These are phyloP conservation scores for Dorcoceras hygrometricum DNA, from an alignment of 257 asterid species.

Conservation along the genomic window DNA sequence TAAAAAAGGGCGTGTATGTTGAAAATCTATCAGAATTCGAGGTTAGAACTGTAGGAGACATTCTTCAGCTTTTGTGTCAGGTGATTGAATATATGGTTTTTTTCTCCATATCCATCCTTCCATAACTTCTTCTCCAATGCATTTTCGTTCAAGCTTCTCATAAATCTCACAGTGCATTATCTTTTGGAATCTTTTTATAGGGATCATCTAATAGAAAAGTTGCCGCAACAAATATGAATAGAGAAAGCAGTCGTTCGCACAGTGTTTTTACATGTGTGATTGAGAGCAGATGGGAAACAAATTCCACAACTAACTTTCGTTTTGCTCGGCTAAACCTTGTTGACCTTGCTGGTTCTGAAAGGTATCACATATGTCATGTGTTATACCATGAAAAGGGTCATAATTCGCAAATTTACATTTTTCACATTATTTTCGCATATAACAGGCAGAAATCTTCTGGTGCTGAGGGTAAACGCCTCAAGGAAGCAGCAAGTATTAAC, in stretches of 20 bases:
- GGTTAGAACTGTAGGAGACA: slow-evolving; percentile 84
- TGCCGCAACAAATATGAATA: slow-evolving; percentile 96
- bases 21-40: slow-evolving; percentile 92
- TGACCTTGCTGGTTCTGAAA: slow-evolving; percentile 99
- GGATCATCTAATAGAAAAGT: slow-evolving; percentile 90
- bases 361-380: slow-evolving; percentile 38
- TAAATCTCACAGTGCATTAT: slow-evolving; percentile 20
- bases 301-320: slow-evolving; percentile 79
- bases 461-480: slow-evolving; percentile 97
- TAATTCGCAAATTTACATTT: slow-evolving; percentile 1
- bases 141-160: slow-evolving; percentile 15
- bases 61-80: slow-evolving; percentile 85
- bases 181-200: slow-evolving; percentile 35
- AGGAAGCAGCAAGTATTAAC: slow-evolving; percentile 93
- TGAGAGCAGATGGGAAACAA: slow-evolving; percentile 95
- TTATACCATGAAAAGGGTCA: background rate
- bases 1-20: slow-evolving; percentile 81
- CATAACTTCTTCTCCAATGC: background rate
- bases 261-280: slow-evolving; percentile 97
- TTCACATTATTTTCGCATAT: slow-evolving; percentile 21
- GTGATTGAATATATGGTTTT: slow-evolving; percentile 32
- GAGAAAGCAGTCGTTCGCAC: slow-evolving; percentile 99
- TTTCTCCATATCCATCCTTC: slow-evolving; percentile 16
- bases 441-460: slow-evolving; percentile 94
- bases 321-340: slow-evolving; percentile 94